phyloP scores from a whole-genome alignment of 106 monocot genomes.

The Apostasia ramifera region DNA sequence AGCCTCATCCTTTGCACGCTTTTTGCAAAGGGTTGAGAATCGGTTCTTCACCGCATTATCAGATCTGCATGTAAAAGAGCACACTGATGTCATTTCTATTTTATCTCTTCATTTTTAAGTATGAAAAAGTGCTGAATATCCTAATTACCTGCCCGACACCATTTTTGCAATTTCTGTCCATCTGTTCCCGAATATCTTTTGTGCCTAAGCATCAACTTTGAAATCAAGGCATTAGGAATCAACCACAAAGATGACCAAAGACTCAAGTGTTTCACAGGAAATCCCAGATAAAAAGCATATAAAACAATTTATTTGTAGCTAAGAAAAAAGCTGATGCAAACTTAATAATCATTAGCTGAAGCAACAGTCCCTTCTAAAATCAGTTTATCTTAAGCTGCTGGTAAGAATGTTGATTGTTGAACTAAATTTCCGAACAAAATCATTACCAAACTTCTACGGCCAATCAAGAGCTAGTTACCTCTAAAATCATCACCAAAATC shows the following conservation, averaged over 20 bases:
- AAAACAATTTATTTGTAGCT: background rate
- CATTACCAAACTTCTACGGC: background rate
- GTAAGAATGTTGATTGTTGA: too few species aligned
- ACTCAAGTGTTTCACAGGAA: background rate
- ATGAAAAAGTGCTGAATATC: background rate
- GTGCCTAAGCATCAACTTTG: constrained; percentile 50
- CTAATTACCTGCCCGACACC: constrained; percentile 75
- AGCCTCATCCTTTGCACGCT: constrained; percentile 57
- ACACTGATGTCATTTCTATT: background rate
- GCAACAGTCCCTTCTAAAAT: too few species aligned
- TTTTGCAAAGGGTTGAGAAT: constrained; percentile 86
- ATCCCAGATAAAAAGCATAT: too few species aligned
- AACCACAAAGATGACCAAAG: background rate
- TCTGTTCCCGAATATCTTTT: constrained; percentile 87
- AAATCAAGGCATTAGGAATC: background rate
- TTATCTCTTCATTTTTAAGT: background rate
- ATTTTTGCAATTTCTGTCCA: constrained; percentile 98
- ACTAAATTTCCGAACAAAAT: too few species aligned
- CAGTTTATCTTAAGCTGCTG: too few species aligned
- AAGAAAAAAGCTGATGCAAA: background rate
- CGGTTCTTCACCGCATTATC: constrained; percentile 98
- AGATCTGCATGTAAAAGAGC: constrained; percentile 42
- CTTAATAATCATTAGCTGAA: background rate
- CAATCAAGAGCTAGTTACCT: background rate
- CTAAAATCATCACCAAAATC: background rate